Base-by-base conservation (phyloP, 2,329 filamentous ascomycete genomes). In the Karstenula rhodostoma region DNA sequence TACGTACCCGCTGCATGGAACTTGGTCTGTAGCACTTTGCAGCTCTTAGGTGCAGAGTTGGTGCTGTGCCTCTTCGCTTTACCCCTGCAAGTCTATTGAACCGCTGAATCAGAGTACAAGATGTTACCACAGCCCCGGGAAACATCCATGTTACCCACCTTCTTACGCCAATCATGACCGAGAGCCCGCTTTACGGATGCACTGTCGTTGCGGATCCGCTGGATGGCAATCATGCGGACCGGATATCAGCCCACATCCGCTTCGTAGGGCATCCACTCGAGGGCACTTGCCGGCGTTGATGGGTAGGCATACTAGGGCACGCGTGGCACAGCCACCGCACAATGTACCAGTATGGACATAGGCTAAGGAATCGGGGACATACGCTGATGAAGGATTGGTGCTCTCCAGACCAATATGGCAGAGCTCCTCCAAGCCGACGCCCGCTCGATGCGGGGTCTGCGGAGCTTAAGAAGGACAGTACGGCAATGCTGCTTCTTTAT, bases 151-250 rank as follows among this genome's bases (percentile, higher is more conserved):
- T 33, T 23, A 54, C 40, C 37, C 51, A 23, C 51, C 40, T 54
- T 29, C 51, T 54, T 44, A 43, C 37, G 48, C 72, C 72, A 74
- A 74, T 74, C 64, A 71, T 17, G 25, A 32, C 42, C 12, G 54
- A n/a, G 48, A 33, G 59, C 61, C 56, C 47, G 61, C 59, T 57
- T 61, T 58, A 46, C 48, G 52, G 13, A 35, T 15, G 23, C 54
- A 25, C 60, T 50, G 59, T 57, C 40, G 25, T 59, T 75, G 73
- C 73, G 73, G 74, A 75, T 73, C 73, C 73, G 73, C 73, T 73
- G 56, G 56, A 57, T 59, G 44, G 62, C 60, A 67, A 43, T 64
- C 48, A 61, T 43, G 44, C 40, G 47, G 52, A 44, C 46, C 44
- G 60, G 57, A 50, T 22, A 56, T 60, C 55, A 35, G 57, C 59